Base-by-base conservation (phyloP, 1,139 yeast genomes). In the Saccharomyces hybrid region DNA sequence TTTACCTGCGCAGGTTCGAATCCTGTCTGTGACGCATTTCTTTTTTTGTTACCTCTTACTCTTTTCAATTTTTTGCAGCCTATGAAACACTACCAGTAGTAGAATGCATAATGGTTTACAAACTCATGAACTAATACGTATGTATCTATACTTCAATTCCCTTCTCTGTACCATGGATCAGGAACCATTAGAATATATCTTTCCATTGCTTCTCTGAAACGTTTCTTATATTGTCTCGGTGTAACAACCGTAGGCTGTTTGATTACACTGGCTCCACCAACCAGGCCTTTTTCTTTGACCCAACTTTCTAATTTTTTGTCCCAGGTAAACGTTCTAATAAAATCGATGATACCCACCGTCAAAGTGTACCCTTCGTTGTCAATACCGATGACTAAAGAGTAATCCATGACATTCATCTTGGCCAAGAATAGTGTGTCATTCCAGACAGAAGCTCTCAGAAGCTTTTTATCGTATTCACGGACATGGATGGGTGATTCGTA, bases 391-490 rank as follows among this genome's bases (percentile, higher is more conserved):
- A 95, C 96, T 61, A 95, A 75, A 0, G 98, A 91, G 66, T 95
- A 95, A 71, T 95, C 99, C 99, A 95, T 95, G 11, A 95, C 98
- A 66, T 95, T 96, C 97, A 93, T 90, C 61, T 95, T 95, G 12
- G 96, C 93, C 53, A 95, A 75, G 69, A 93, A 95, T 38, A 95
- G 75, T 0, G 99, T 93, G 65, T 95, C 99, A 67, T 95, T 95
- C 83, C 95, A 93, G 44, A 95, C 73, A 0, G 97, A 90, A 0
- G 97, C 93, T 48, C 96, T 74, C 54, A 95, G 71, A 49, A 90
- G 72, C 63, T 86, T 84, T 67, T 95, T 93, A 70, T 91, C 95
- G 64, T 90, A 95, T 64, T 93, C 98, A 55, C 93, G 78, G 11
- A 95, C 97, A 75, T 90, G 95, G 46, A 95, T 79, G 0, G 99